Evolutionary conservation across 202 grass and related monocot species (phyloP).

Genomic region (Bolboschoenoplectus hybrid): DNA sequence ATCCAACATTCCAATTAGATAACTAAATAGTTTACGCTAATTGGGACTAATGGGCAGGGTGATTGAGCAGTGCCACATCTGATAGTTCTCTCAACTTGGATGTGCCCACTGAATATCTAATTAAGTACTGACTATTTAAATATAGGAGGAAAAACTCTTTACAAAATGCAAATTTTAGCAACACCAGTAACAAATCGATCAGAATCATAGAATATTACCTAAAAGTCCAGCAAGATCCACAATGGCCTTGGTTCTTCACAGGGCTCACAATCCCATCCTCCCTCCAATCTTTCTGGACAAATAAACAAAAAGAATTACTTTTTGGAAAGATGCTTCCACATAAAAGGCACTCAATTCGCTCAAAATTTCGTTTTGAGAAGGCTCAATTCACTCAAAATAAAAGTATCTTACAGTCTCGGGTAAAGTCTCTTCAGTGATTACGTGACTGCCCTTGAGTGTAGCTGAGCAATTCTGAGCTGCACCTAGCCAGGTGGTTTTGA

Average conservation of each 20-base stretch:
- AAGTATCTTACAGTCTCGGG: conserved; percentile 64
- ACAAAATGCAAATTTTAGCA: not conserved
- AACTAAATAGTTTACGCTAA: not conserved
- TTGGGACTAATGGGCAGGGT: not conserved
- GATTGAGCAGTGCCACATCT: not conserved
- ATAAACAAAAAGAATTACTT: conserved; percentile 3
- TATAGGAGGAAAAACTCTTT: not conserved
- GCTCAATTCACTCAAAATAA: not conserved
- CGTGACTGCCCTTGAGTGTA: conserved; percentile 79
- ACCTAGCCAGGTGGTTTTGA: conserved; percentile 69
- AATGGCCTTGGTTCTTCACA: conserved; percentile 77
- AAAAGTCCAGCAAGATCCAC: conserved; percentile 99
- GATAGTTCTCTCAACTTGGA: not conserved
- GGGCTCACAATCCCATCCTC: conserved; percentile 93
- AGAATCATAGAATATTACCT: conserved; percentile 52
- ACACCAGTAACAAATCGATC: not conserved
- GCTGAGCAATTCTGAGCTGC: conserved; percentile 95
- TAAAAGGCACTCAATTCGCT: not conserved
- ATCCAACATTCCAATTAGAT: conserved; percentile 1
- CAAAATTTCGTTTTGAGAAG: not conserved
- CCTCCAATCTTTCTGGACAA: conserved; percentile 96
- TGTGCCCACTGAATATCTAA: not conserved
- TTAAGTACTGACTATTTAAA: not conserved
- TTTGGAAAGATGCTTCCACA: not conserved
- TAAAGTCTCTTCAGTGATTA: conserved; percentile 55